Evolutionary conservation across 202 grass and related monocot genomes (phyloP), one percentile per base, ranked within the genome.

Genomic region (Zizania palustris): DNA sequence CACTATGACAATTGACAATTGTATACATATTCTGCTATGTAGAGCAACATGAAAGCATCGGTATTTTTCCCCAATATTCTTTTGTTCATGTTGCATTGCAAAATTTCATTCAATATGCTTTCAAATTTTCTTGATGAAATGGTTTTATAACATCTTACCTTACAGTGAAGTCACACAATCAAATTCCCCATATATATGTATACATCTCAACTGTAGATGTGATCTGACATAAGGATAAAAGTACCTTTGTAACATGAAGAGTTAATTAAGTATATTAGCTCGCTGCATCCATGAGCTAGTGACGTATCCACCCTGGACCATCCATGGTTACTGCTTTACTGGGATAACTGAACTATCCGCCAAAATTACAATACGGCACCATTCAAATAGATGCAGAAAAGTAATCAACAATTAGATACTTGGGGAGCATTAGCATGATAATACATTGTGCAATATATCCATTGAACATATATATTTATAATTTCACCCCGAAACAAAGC

Each of bases 1-100:
- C 59, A 76, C 3, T 36, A 63, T 76, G 33, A 40, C 11, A 76
- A 63, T 11, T 76, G 33, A 40, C 11, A 76, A 63, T 11, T 62
- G 10, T 20, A 83, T 7, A 42, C 9, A 7, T 18, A 34, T 71
- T 35, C 13, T 77, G 39, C 9, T n/a, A 70, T 5, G 20, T 16
- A 38, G 3, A 69, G 19, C 11, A 63, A 63, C 49, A 67, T 60
- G 54, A 53, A 63, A 69, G 44, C 55, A 49, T 6, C 9, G 35
- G 15, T 35, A 20, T 45, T 70, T 70, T 18, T 45, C 10, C 38
- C 33, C 38, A 16, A 22, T 15, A 19, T 35, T 42, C 3, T 49
- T 44, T 44, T 16, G 7, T 34, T 28, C 38, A 35, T 55, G 20
- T 5, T 20, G 6, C 7, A 33, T 69, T 50, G 1, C n/a, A 7